Evolutionary conservation across 2,329 filamentous ascomycete species (phyloP).

Genomic region (Coniochaeta sp.): DNA sequence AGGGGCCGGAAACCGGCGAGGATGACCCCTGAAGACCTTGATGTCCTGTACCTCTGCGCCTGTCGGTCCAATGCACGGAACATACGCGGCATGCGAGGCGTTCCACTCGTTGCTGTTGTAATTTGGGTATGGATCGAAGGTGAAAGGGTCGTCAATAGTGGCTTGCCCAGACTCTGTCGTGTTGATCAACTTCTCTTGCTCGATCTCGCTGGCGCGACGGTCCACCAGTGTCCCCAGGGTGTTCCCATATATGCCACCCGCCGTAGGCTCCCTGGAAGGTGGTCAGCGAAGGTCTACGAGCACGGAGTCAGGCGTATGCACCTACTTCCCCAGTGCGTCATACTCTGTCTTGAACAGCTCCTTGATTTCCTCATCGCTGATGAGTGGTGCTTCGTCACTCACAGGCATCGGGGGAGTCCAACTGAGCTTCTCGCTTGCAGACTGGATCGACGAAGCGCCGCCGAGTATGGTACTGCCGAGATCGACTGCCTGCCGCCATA

Average conservation of each 20-base stretch:
- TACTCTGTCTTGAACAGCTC: conserved; percentile 31
- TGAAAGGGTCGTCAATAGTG: conserved; percentile 36
- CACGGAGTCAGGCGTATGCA: conserved; percentile 7
- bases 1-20: conserved; percentile 49
- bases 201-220: conserved; percentile 21
- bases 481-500: neutral
- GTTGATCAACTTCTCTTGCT: conserved; percentile 24
- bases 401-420: neutral
- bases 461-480: neutral
- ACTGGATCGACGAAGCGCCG: neutral
- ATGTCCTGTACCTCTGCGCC: conserved; percentile 54
- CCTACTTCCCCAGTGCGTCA: conserved; percentile 25
- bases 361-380: conserved; percentile 5
- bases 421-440: neutral
- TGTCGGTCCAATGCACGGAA: conserved; percentile 57
- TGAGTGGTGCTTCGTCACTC: neutral
- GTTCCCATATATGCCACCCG: conserved; percentile 49
- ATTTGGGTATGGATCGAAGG: conserved; percentile 64
- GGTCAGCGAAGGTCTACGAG: conserved; percentile 14
- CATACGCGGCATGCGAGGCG: conserved; percentile 47
- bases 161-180: neutral
- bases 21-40: conserved; percentile 54
- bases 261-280: conserved; percentile 29
- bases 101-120: conserved; percentile 59
- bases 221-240: conserved; percentile 40